Evolutionary conservation across 257 asterid genomes (phyloP), one percentile per base, ranked within the genome.

Genomic region (Nicotiana benthamiana): DNA sequence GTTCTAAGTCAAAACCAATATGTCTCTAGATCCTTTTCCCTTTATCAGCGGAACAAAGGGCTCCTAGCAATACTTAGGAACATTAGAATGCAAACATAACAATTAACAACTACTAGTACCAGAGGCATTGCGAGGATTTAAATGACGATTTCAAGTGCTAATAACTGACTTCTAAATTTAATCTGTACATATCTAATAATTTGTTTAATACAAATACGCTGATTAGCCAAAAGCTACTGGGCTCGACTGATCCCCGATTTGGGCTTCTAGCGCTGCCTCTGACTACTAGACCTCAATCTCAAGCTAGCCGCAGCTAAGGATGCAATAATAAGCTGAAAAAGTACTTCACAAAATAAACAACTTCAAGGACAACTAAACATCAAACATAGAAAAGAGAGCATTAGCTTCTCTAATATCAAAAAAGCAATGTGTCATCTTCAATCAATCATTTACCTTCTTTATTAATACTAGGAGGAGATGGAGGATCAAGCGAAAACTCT

Each of bases 301-400:
- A 34, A 34, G 53, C 75, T 67, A 22, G 52, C 18, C 17, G 2
- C 75, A 34, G 30, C 75, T 68, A 10, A 68, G 32, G 76, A 72
- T 72, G 77, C 77, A 70, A 40, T 70, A 40, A 70, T 43, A 43
- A 26, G 57, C 57, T 40, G 32, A 70, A 12, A 30, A 68, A 70
- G 54, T 40, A 24, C 40, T 40, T 68, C 54, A 9, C 34, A 54
- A 72, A 30, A 18, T 3, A 83, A 61, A 53, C 32, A 16, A 16
- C 64, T 57, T 64, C 75, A 30, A 79, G 48, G 64, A 57, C 9
- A 17, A 79, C 53, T 11, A 64, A 26, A 82, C 84, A 93, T 86
- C 82, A 89, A 93, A 85, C 81, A 83, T 88, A 81, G 68, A 81
- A 81, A 32, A 85, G 79, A 81, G 46, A 82, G 80, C 87, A 84